Conservation (phyloP, 73 alveolate genomes). For the Effrenium voratum region DNA sequence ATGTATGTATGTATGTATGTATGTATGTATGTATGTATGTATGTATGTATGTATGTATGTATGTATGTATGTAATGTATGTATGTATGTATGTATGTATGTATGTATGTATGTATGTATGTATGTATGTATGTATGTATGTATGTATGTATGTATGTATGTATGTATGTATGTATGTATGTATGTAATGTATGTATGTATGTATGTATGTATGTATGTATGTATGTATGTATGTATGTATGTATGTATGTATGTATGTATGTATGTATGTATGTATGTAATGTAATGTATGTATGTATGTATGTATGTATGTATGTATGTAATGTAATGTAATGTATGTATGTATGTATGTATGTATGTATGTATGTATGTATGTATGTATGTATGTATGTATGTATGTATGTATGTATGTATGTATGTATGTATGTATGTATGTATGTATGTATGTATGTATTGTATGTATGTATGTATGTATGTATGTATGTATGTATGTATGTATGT, state of each 20-base stretch:
- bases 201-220: too few species aligned
- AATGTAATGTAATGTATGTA: neutral
- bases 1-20: too few species aligned
- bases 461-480: neutral
- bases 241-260: neutral
- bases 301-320: neutral
- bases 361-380: neutral
- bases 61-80: too few species aligned
- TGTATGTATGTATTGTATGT: neutral
- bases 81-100: too few species aligned
- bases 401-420: neutral
- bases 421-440: neutral
- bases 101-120: too few species aligned
- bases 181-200: too few species aligned
- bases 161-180: too few species aligned
- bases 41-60: too few species aligned
- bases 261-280: neutral
- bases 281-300: neutral
- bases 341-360: neutral
- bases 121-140: too few species aligned
- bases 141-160: too few species aligned
- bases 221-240: neutral
- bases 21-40: too few species aligned
- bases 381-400: neutral
- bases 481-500: too few species aligned